Evolutionary conservation across 2,329 filamentous ascomycete species (phyloP), one percentile per base, ranked within the genome.

Genomic region (Colletotrichum sp.): DNA sequence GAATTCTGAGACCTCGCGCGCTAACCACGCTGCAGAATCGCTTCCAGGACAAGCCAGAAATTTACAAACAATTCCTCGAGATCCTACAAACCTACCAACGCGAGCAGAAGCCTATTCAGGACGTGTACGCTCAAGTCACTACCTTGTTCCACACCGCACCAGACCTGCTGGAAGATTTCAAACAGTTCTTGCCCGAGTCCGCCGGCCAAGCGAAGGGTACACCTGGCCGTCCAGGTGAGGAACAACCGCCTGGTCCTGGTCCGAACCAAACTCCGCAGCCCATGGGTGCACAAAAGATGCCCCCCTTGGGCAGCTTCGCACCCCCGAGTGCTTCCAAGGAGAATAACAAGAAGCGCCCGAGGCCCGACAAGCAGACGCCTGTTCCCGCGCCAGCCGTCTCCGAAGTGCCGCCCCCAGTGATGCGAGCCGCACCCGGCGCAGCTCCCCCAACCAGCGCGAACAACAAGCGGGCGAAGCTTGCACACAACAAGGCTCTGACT

Each of bases 41-140:
- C 60, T 99, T 98, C 85, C 94, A 98, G 80, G 94, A 96, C 81
- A 96, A 98, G 78, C 97, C 97, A 8, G 97, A 99, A 83, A 98
- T 99, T 77, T 99, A 99, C 88, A 99, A 99, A 85, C 96, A 99
- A 82, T 99, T 99, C 82, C 90, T 99, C 34, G 97, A 99, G 84
- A 99, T 99, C 65, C 88, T 99, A 61, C 97, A 99, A 85, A 99
- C 97, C 3, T 99, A 99, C 81, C 97, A 99, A 85, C 92, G 97
- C 73, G 97, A 99, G 84, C 98, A 97, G 69, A 98, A 98, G 83
- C 98, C 97, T 0, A 99, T 99, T 48, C 96, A 98, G 83, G 97
- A 99, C 84, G 97, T 99, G 5, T 99, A 99, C 84, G 94, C 95
- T 2, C 97, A 99, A 84, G 97, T 99, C 28, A 99, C 98, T 1